Percentiles rank a stretch among this genome's conserved stretches.
These are phyloP conservation scores for Cercophora scortea DNA, from an alignment of 495 filamentous ascomycete species.

Conservation along the genomic window DNA sequence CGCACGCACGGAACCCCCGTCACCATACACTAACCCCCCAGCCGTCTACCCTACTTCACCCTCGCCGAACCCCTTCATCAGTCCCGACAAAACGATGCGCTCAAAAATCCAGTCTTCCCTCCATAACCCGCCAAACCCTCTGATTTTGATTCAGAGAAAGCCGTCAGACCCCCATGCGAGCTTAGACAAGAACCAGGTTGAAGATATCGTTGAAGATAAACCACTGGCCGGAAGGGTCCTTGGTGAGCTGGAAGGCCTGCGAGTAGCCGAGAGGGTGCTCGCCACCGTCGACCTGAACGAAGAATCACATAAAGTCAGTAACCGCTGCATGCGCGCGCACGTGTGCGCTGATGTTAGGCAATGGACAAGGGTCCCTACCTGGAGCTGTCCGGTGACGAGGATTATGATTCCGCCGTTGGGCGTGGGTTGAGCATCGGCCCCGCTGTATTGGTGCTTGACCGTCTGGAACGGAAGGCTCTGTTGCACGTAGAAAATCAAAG, in stretches of 20 bases:
- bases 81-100: too few species aligned
- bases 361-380: constrained; percentile 44
- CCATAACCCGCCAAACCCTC: background rate
- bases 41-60: too few species aligned
- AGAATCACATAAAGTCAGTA: constrained; percentile 1
- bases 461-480: constrained; percentile 73
- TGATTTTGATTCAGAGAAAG: too few species aligned
- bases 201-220: constrained; percentile 92
- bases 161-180: too few species aligned
- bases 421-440: constrained; percentile 70
- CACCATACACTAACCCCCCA: too few species aligned
- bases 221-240: constrained; percentile 60
- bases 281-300: constrained; percentile 68
- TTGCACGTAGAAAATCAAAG: constrained; percentile 44
- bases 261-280: constrained; percentile 74
- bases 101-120: background rate
- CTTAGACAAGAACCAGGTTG: constrained; percentile 49
- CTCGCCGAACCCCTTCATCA: too few species aligned
- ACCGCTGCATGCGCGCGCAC: background rate
- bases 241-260: constrained; percentile 75
- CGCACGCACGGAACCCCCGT: too few species aligned
- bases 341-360: background rate
- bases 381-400: constrained; percentile 72
- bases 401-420: constrained; percentile 62
- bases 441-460: constrained; percentile 60